These are phyloP conservation scores for Neurospora sp. DNA, from an alignment of 495 filamentous ascomycete genomes.

Conservation along the genomic window DNA sequence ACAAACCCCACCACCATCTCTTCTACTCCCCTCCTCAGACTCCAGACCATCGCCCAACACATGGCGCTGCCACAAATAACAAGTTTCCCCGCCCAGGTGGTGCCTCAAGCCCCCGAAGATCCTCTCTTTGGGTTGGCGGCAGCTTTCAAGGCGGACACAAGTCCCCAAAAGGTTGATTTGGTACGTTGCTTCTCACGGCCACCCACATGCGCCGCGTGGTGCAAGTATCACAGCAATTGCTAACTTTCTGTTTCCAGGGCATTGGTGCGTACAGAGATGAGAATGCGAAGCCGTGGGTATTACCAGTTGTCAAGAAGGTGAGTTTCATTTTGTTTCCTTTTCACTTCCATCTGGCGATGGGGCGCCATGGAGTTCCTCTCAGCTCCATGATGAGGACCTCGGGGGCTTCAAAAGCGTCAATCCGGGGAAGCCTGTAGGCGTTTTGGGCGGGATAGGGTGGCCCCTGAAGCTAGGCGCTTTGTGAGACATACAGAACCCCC, in stretches of 20 bases:
- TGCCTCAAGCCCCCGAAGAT: slow-evolving; percentile 89
- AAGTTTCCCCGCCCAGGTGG: slow-evolving; percentile 65
- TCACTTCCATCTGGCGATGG: neutral
- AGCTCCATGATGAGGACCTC: neutral
- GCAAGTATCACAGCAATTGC: neutral
- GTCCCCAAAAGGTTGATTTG: slow-evolving; percentile 84
- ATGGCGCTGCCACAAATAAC: slow-evolving; percentile 39
- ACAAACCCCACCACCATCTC: slow-evolving; percentile 8
- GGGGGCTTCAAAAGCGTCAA: neutral
- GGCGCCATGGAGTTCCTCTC: neutral
- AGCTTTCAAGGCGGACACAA: slow-evolving; percentile 75
- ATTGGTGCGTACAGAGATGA: slow-evolving; percentile 95
- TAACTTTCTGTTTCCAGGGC: slow-evolving; percentile 35
- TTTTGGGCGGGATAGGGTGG: slow-evolving; percentile 9
- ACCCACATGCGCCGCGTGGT: neutral
- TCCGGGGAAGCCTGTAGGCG: neutral
- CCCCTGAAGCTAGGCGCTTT: slow-evolving; percentile 21
- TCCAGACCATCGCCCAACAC: slow-evolving; percentile 36
- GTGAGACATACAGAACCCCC: slow-evolving; percentile 1
- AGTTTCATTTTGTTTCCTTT: slow-evolving; percentile 8
- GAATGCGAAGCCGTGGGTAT: slow-evolving; percentile 94
- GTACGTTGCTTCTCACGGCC: slow-evolving; percentile 16
- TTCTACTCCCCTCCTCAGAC: slow-evolving; percentile 25
- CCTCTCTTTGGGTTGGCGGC: slow-evolving; percentile 90
- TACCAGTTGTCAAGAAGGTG: slow-evolving; percentile 95